Base-by-base conservation (phyloP, 148 eudicot species). In the Dysphania ambrosioides region DNA sequence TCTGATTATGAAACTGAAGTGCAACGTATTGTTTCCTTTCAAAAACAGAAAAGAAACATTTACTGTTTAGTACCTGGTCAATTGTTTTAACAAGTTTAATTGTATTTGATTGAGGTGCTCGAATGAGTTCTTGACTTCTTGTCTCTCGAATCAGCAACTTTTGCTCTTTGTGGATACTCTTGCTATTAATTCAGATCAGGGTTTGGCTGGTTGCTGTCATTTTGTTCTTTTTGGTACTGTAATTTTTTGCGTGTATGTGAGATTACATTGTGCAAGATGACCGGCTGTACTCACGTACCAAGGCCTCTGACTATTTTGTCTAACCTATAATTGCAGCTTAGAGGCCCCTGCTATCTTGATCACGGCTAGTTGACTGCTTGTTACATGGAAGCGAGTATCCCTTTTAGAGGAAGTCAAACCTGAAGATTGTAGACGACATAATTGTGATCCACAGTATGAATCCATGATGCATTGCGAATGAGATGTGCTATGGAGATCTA, bases 311-410 rank as follows among this genome's bases (percentile, higher is more conserved):
- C 40, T 68, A 36, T 36, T 36, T 27, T 8, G 44, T 40, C 41
- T 41, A 11, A 31, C 16, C 1, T n/a, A 7, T 68, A 9, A 3
- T 55, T 77, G 74, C 79, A 70, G 74, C 62, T 60, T 77, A 77
- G 73, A 41, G 13, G 11, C 32, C 38, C 12, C 29, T 53, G 36
- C 51, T 64, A 18, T 23, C 32, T 7, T 19, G 15, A 18, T n/a
- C 32, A 27, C 34, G 34, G 21, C 73, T 11, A 7, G 61, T 71
- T 26, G 47, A 34, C 49, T 57, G 34, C 49, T 66, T 49, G 70
- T 72, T 29, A 32, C 51, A 15, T 31, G 74, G 60, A 32, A 44
- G 27, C 7, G 24, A 42, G 73, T 68, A 61, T 49, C 32, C 61
- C 36, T 38, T 13, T 55, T 15, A 24, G 64, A 23, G 27, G 30